Evolutionary conservation across 2,329 filamentous ascomycete species (phyloP).

Genomic region (Alternaria gaisen): DNA sequence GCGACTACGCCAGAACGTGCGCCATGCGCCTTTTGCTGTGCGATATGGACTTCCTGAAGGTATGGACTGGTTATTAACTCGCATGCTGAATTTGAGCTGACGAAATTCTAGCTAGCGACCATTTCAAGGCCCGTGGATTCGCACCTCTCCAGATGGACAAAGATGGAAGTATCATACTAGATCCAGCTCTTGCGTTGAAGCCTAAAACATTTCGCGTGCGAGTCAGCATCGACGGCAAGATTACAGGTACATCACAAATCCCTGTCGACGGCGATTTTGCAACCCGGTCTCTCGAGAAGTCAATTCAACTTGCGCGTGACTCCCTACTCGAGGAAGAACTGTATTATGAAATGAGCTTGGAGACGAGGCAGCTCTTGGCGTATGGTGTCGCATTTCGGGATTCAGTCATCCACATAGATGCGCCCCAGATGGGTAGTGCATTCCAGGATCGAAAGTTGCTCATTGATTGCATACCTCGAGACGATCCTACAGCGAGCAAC

Average conservation of each 20-base stretch:
- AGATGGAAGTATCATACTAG: conserved; percentile 78
- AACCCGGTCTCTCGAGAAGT: conserved; percentile 69
- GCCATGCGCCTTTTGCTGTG: conserved; percentile 81
- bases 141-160: conserved; percentile 78
- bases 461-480: conserved; percentile 72
- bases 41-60: conserved; percentile 88
- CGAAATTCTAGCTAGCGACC: conserved; percentile 56
- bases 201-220: conserved; percentile 73
- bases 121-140: conserved; percentile 75
- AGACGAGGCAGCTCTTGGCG: conserved; percentile 76
- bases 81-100: conserved; percentile 5
- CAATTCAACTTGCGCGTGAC: conserved; percentile 78
- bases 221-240: conserved; percentile 65
- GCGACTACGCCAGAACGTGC: conserved; percentile 53
- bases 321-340: conserved; percentile 85
- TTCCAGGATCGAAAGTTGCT: conserved; percentile 66
- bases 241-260: conserved; percentile 65
- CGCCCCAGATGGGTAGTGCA: conserved; percentile 23
- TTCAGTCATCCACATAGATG: conserved; percentile 49
- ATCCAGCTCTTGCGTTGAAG: conserved; percentile 66
- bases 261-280: conserved; percentile 34
- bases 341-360: conserved; percentile 87
- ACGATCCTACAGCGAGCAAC: conserved; percentile 52
- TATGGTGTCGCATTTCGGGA: conserved; percentile 73
- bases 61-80: conserved; percentile 39